Conservation (phyloP, 1,284 basidiomycete genomes). For the Agaricales sp. region DNA sequence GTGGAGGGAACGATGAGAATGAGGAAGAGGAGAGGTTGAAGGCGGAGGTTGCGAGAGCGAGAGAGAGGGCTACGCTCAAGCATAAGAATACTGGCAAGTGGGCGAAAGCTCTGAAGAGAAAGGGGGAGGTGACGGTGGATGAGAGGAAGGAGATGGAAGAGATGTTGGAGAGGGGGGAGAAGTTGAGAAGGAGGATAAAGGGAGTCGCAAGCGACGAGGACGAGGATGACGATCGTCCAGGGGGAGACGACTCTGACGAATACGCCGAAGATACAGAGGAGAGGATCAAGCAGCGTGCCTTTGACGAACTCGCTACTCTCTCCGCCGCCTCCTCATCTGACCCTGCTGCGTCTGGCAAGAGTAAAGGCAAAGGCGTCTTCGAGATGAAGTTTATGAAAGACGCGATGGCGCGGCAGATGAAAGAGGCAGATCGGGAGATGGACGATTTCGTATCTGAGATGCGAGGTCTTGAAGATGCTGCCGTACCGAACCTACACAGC, state of each 20-base stretch:
- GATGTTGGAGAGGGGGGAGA: conserved; percentile 69
- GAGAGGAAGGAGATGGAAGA: conserved; percentile 69
- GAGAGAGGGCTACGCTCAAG: conserved; percentile 76
- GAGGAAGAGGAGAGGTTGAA: conserved; percentile 50
- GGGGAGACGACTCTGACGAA: not conserved
- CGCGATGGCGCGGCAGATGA: conserved; percentile 62
- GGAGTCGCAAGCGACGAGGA: conserved; percentile 44
- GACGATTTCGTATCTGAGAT: conserved; percentile 47
- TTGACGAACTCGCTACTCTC: conserved; percentile 59
- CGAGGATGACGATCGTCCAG: conserved; percentile 23
- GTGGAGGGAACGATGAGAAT: no score
- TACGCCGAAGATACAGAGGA: conserved; percentile 17
- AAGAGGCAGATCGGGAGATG: conserved; percentile 45
- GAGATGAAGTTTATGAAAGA: conserved; percentile 96
- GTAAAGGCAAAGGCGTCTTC: conserved; percentile 65
- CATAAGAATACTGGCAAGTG: conserved; percentile 82
- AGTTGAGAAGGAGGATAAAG: conserved; percentile 60
- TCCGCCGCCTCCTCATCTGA: conserved; percentile 25
- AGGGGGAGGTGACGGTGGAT: conserved; percentile 53
- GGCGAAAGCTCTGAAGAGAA: conserved; percentile 60
- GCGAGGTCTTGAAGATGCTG: conserved; percentile 11
- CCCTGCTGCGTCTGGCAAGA: conserved; percentile 18
- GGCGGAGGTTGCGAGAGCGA: conserved; percentile 70
- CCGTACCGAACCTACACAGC: conserved; percentile 12
- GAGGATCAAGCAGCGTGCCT: conserved; percentile 53